Percentiles rank a stretch among this genome's conserved stretches.
phyloP scores from a whole-genome alignment of 2,329 filamentous ascomycete species.

The Mycosphaerella arachidis region DNA sequence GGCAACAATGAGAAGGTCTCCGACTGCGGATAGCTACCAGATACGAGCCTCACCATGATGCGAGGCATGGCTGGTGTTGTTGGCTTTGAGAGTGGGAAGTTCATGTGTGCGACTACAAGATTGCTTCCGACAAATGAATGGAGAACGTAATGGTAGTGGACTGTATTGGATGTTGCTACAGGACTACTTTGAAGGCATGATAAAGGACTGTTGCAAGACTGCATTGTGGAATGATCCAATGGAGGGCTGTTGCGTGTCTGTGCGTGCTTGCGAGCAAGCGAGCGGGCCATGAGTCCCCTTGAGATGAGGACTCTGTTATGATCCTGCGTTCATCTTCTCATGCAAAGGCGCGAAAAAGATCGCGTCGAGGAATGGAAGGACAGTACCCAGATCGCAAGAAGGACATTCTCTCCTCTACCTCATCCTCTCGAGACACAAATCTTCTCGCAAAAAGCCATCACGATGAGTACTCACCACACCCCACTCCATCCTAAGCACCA shows the following conservation, averaged over 20 bases:
- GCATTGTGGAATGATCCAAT: no score
- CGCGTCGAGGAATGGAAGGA: background rate
- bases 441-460: no score
- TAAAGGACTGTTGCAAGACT: no score
- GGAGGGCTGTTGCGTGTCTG: no score
- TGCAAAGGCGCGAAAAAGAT: background rate
- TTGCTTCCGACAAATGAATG: background rate
- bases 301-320: background rate
- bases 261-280: background rate
- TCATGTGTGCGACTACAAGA: background rate
- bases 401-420: background rate
- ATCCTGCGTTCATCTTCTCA: background rate
- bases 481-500: no score
- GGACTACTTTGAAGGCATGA: no score
- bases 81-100: background rate
- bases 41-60: background rate
- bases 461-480: no score
- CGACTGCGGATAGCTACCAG: no score
- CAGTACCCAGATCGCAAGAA: background rate
- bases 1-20: no score
- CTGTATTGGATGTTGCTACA: no score
- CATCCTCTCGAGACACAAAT: no score
- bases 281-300: background rate
- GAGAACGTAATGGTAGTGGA: background rate
- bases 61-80: background rate